A percentile compares a stretch with the other conserved stretches of the same genome.
Conservation (phyloP, 495 filamentous ascomycete genomes). For the Aspergillus sclerotiicarbonarius region DNA sequence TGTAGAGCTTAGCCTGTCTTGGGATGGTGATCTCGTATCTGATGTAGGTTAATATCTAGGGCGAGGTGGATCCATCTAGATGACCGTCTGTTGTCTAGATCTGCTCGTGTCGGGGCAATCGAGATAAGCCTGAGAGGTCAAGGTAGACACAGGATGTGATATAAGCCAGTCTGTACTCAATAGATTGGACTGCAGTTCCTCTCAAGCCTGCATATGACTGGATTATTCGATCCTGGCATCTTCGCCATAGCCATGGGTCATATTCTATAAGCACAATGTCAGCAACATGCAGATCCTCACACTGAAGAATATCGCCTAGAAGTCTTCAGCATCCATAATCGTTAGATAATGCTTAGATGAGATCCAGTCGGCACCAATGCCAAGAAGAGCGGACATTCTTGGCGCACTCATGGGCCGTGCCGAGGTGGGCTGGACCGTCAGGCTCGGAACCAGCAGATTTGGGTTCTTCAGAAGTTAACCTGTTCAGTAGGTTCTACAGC, state of each 20-base stretch:
- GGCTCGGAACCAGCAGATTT: neutral
- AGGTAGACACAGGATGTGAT: no score
- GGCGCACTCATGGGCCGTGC: neutral
- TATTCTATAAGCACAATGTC: neutral
- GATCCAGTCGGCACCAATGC: neutral
- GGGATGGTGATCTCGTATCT: neutral
- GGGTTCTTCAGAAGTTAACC: neutral
- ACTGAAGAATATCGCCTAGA: neutral
- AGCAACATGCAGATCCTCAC: neutral
- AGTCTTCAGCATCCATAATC: neutral
- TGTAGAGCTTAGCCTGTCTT: neutral
- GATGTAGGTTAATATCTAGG: neutral
- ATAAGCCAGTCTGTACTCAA: no score
- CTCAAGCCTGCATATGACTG: no score
- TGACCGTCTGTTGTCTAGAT: no score
- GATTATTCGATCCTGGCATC: no score
- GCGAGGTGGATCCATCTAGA: no score
- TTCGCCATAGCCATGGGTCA: no score
- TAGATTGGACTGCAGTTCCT: no score
- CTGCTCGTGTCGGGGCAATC: no score
- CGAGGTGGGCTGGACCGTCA: neutral
- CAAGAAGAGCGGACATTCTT: neutral
- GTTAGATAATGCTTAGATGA: neutral
- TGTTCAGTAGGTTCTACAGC: no score
- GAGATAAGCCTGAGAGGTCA: no score